Base-by-base conservation (phyloP, 441 rosid species). In the Geranium incanum region DNA sequence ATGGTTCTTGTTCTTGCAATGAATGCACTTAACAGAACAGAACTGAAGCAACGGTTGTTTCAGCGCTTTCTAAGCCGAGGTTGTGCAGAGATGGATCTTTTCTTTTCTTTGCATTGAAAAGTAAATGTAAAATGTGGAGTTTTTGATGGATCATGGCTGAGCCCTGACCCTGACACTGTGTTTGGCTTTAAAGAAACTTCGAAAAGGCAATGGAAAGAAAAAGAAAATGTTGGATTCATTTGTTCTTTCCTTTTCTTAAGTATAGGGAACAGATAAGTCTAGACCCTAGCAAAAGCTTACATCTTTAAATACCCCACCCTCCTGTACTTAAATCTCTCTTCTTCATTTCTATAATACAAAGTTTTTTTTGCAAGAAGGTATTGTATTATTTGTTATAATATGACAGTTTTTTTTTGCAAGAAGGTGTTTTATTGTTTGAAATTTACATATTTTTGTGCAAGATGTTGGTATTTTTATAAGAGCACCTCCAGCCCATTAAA, bases 61-160 rank as follows among this genome's bases (percentile, higher is more conserved):
- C 28, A 16, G 23, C 28, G 19, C 33, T 28, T 28, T 28, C 9
- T 59, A 33, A 59, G 65, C 33, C 19, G 13, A 59, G 21, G 65
- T 59, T 59, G 65, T 59, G 65, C 36, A 59, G 63, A 59, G 65
- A 59, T 3, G 65, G 36, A 59, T 59, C 65, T 59, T 59, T 59
- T 59, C 65, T 59, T 59, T 59, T 59, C 65, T 59, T 59, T 59
- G 65, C 65, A 59, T 59, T 6, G 65, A 59, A 19, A 59, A 59
- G 65, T 59, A 59, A 59, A 19, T 28, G 33, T 28, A 28, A 28
- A 28, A 28, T 57, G 36, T 18, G 65, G 6, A 19, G 21, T 59
- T 33, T 19, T 19, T 28, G 33, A 28, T 28, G 33, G 33, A 28
- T 28, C 33, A 59, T 59, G 65, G 4, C 21, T 55, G 21, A 15